Evolutionary conservation across 805 yeast genomes (phyloP).

Genomic region (Torulaspora indica): DNA sequence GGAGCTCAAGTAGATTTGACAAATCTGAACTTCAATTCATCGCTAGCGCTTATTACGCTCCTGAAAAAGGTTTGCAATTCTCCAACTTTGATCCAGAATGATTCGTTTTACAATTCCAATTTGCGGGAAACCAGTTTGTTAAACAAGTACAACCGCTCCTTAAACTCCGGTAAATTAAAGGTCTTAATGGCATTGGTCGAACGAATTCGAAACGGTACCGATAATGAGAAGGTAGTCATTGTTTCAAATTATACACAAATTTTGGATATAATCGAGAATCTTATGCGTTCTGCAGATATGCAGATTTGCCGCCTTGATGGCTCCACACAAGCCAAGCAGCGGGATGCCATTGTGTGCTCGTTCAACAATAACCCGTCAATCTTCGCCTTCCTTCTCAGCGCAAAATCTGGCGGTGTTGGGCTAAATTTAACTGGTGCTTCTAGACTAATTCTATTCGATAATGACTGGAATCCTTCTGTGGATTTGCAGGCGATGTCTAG

Average conservation of each 20-base stretch:
- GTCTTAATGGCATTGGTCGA: conserved; percentile 54
- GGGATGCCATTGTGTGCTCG: conserved; percentile 61
- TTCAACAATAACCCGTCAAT: conserved; percentile 53
- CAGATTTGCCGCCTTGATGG: conserved; percentile 75
- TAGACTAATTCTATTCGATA: conserved; percentile 75
- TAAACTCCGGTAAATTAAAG: conserved; percentile 58
- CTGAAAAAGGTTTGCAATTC: conserved; percentile 82
- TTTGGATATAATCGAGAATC: conserved; percentile 63
- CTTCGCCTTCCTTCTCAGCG: conserved; percentile 72
- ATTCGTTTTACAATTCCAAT: conserved; percentile 32
- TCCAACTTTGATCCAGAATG: conserved; percentile 56
- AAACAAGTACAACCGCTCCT: conserved; percentile 18
- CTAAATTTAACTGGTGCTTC: conserved; percentile 88
- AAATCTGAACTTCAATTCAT: conserved; percentile 36
- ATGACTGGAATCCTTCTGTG: conserved; percentile 95
- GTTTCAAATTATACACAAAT: conserved; percentile 88
- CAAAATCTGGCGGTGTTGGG: conserved; percentile 94
- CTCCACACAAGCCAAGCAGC: conserved; percentile 58
- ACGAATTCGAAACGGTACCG: conserved; percentile 40
- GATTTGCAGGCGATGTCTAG: conserved; percentile 96
- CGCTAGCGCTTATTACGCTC: conserved; percentile 64
- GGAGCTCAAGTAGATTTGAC: conserved; percentile 29
- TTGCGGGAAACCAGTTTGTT: conserved; percentile 10
- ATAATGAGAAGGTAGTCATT: conserved; percentile 71
- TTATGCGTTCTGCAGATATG: conserved; percentile 47